phyloP scores from a whole-genome alignment of 2,329 filamentous ascomycete species.

The Trichocomaceae sp. region DNA sequence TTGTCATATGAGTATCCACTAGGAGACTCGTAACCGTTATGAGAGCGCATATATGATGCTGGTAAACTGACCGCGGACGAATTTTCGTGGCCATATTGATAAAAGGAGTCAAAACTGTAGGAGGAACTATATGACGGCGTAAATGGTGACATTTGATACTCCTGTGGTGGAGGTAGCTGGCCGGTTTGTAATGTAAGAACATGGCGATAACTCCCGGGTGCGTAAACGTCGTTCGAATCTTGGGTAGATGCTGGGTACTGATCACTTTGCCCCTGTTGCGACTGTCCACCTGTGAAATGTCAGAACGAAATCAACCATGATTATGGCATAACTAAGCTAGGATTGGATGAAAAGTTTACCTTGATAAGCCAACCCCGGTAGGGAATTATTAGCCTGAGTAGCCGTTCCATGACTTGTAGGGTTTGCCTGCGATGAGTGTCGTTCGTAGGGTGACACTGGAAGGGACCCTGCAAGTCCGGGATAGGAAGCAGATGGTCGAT shows the following conservation, averaged over 20 bases:
- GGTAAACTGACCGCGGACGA: constrained; percentile 32
- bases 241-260: constrained; percentile 21
- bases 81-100: constrained; percentile 28
- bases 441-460: constrained; percentile 13
- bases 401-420: constrained; percentile 2
- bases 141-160: constrained; percentile 24
- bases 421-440: constrained; percentile 21
- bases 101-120: constrained; percentile 13
- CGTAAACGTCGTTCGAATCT: constrained; percentile 22
- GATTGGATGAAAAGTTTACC: not conserved
- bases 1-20: constrained; percentile 7
- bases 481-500: constrained; percentile 6
- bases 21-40: constrained; percentile 18
- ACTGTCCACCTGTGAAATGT: constrained; percentile 21
- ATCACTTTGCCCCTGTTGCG: constrained; percentile 23
- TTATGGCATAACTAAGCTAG: not conserved
- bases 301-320: not conserved
- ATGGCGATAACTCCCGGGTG: constrained; percentile 21
- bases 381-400: constrained; percentile 4
- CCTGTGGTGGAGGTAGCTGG: constrained; percentile 28
- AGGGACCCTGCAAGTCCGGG: constrained; percentile 5
- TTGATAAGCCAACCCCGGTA: constrained; percentile 10
- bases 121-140: constrained; percentile 10
- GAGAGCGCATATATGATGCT: constrained; percentile 27
- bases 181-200: constrained; percentile 26